Evolutionary conservation across 768 basidiomycete species (phyloP), one percentile per base, ranked within the genome.

Genomic region (Xanthoconium purpureum): DNA sequence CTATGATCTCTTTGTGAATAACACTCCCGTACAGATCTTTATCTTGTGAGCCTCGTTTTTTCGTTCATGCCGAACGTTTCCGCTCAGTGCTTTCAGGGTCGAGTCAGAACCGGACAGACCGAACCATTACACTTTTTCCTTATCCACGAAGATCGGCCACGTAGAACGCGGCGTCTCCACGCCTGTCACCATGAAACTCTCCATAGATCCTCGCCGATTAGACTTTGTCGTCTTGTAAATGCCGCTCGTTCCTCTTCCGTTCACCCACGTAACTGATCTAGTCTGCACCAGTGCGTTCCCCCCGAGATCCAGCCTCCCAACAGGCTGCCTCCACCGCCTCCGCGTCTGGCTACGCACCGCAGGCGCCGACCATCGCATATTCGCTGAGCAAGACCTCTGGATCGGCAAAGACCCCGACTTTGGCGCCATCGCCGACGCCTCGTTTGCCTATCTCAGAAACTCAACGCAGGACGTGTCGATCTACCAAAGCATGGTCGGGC

Each of bases 341-440:
- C 83, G 87, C 0, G 81, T 87, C 18, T 88, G 87, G 85, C 72
- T 88, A 43, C 77, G 82, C 14, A 77, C 77, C 6, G 78, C 78
- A 33, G 77, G 74, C n/a, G 70, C 83, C 37, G 83, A 87, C 54
- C 87, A 86, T 57, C 79, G 84, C 36, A 53, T 88, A 43, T 88
- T 88, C 61, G 78, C 78, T 36, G 82, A 83, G 18, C 83, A 85
- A 60, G 82, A 85, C 29, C 64, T 88, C 29, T 87, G 84, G 84
- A 71, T 87, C 13, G 85, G 83, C 17, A 82, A 75, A 63, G 84
- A 88, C 63, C 83, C 83, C 6, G 84, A 88, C 63, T 87, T 88
- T 64, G 67, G 72, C 43, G 72, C 79, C 2, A 80, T 88, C 42
- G 71, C 73, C 18, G 79, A 86, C 44, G 84, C 82, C 11, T 79